A percentile compares a stretch with the other conserved stretches of the same genome.
Evolutionary conservation across 169 alveolate genomes (phyloP).

Genomic region (Cryptosporidium bovis): DNA sequence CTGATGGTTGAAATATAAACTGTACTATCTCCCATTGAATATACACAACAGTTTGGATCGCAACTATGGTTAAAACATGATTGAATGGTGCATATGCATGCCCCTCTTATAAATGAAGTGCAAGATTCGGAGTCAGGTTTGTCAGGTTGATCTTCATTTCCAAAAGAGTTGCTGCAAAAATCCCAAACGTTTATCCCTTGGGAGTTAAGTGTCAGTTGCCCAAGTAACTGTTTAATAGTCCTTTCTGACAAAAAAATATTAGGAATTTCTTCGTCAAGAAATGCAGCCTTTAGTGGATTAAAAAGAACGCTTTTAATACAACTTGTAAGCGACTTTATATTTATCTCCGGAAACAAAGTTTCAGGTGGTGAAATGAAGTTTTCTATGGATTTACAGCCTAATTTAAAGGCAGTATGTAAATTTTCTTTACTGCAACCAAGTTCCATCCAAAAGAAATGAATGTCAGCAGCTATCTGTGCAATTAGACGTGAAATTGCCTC

Average conservation of each 20-base stretch:
- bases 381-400: constrained; percentile 56
- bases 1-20: constrained; percentile 76
- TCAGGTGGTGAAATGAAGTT: constrained; percentile 76
- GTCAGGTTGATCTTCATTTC: background rate
- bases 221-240: constrained; percentile 73
- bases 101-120: constrained; percentile 72
- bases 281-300: constrained; percentile 6
- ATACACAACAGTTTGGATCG: constrained; percentile 76
- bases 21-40: constrained; percentile 51
- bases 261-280: constrained; percentile 11
- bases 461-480: constrained; percentile 77
- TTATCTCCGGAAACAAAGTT: constrained; percentile 74
- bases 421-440: constrained; percentile 24
- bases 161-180: background rate
- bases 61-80: constrained; percentile 81
- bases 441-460: constrained; percentile 63
- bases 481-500: constrained; percentile 78
- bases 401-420: constrained; percentile 17
- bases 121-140: constrained; percentile 5
- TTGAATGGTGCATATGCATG: constrained; percentile 77
- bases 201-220: constrained; percentile 74
- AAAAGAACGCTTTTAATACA: constrained; percentile 39
- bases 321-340: constrained; percentile 45
- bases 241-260: constrained; percentile 30
- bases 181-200: constrained; percentile 78